Conservation (phyloP, 2,329 filamentous ascomycete genomes). For the Hymenoscyphus albidus region DNA sequence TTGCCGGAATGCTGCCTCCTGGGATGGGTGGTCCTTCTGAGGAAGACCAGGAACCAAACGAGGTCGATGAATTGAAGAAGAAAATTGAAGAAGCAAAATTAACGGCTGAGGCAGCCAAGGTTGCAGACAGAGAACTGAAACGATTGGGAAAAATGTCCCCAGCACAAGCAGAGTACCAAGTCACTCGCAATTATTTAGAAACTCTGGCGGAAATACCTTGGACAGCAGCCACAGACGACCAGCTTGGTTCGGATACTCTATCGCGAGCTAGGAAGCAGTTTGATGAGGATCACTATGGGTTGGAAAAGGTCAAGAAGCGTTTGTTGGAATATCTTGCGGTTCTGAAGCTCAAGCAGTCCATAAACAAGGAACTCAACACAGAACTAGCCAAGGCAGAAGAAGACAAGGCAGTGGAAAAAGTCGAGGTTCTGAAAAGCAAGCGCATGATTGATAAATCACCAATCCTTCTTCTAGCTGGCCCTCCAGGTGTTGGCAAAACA, state of each 20-base stretch:
- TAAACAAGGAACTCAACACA: conserved; percentile 77
- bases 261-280: conserved; percentile 80
- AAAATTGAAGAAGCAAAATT: conserved; percentile 78
- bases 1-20: conserved; percentile 27
- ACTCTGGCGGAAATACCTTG: conserved; percentile 93
- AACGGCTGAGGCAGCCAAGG: conserved; percentile 78
- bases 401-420: conserved; percentile 51
- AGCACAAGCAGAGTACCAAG: conserved; percentile 92
- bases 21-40: conserved; percentile 37
- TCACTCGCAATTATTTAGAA: conserved; percentile 89
- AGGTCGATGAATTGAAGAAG: conserved; percentile 88
- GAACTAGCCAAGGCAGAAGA: conserved; percentile 68
- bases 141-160: conserved; percentile 93
- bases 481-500: conserved; percentile 93
- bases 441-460: conserved; percentile 92
- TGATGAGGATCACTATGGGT: conserved; percentile 91
- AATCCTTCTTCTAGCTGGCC: conserved; percentile 87
- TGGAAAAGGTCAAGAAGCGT: conserved; percentile 96
- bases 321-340: conserved; percentile 94
- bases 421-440: conserved; percentile 74
- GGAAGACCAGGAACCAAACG: conserved; percentile 78
- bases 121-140: conserved; percentile 86
- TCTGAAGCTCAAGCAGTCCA: conserved; percentile 87
- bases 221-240: conserved; percentile 79
- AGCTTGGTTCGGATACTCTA: conserved; percentile 76